Conservation (phyloP, 129 eudicot genomes). For the Dittrichia graveolens region DNA sequence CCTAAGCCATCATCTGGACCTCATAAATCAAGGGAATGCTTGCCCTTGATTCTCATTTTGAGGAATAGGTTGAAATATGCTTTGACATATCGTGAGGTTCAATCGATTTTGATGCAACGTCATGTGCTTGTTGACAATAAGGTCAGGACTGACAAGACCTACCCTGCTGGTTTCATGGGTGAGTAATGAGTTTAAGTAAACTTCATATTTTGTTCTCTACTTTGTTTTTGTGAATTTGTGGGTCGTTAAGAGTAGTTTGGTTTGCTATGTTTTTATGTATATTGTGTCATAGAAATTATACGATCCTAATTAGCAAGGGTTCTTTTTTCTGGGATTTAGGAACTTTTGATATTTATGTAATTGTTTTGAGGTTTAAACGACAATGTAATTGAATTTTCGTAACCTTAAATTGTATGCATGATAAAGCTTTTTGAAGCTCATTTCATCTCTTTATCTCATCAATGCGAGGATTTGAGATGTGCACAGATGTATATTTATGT, state of each 20-base stretch:
- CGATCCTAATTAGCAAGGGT: too few species aligned
- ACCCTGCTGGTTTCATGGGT: constrained; percentile 70
- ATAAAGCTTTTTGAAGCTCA: background rate
- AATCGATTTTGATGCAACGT: constrained; percentile 57
- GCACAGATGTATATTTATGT: background rate
- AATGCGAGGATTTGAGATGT: background rate
- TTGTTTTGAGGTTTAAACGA: background rate
- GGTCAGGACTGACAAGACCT: constrained; percentile 62
- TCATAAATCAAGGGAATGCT: constrained; percentile 57
- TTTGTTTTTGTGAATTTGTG: too few species aligned
- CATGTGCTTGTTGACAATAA: constrained; percentile 59
- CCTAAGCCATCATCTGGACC: constrained; percentile 71
- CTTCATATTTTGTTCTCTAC: too few species aligned
- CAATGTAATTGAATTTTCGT: background rate
- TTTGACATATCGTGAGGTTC: constrained; percentile 59
- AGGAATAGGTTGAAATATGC: constrained; percentile 62
- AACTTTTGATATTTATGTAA: background rate
- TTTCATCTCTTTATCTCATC: too few species aligned
- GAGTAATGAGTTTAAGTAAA: background rate
- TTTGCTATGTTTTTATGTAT: background rate
- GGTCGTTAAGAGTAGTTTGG: background rate
- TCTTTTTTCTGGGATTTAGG: too few species aligned
- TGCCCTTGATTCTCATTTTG: constrained; percentile 54
- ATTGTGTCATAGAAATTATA: background rate
- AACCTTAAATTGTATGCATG: background rate